These are phyloP conservation scores for Tarenaya hassleriana DNA, from an alignment of 345 rosid genomes.

Conservation along the genomic window DNA sequence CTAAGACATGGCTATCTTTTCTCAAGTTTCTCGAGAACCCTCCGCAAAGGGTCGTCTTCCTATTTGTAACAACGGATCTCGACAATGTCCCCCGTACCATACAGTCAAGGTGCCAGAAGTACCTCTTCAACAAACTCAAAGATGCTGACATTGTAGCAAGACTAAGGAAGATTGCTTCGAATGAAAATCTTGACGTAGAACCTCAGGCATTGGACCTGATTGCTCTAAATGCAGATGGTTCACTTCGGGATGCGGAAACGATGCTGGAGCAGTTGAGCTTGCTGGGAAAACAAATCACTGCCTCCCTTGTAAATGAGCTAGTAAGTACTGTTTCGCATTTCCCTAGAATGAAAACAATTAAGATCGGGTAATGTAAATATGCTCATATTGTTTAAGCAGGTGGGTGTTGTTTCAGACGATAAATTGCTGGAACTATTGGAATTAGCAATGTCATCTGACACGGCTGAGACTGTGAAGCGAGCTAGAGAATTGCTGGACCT, in stretches of 20 bases:
- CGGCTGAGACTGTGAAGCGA: conserved; percentile 87
- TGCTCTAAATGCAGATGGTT: conserved; percentile 90
- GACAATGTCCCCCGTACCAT: conserved; percentile 90
- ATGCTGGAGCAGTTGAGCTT: conserved; percentile 96
- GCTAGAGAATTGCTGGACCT: conserved; percentile 91
- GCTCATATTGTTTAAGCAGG: conserved; percentile 36
- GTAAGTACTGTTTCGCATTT: conserved; percentile 42
- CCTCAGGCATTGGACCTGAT: conserved; percentile 83
- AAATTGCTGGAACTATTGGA: conserved; percentile 86
- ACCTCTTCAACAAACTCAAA: conserved; percentile 84
- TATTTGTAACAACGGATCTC: conserved; percentile 85
- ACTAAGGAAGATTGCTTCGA: conserved; percentile 55
- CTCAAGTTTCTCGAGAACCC: conserved; percentile 90
- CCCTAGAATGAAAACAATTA: background rate
- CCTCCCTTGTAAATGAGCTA: conserved; percentile 83
- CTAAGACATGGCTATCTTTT: conserved; percentile 84
- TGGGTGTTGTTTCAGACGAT: conserved; percentile 94
- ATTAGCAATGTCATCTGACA: conserved; percentile 92
- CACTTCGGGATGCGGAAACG: conserved; percentile 96
- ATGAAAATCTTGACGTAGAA: conserved; percentile 85
- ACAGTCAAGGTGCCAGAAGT: conserved; percentile 94
- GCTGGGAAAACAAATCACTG: conserved; percentile 81
- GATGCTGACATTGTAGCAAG: conserved; percentile 66
- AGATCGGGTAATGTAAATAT: background rate
- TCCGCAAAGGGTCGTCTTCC: conserved; percentile 57